Conservation (phyloP, 73 alveolate species). For the Blepharisma stoltei region DNA sequence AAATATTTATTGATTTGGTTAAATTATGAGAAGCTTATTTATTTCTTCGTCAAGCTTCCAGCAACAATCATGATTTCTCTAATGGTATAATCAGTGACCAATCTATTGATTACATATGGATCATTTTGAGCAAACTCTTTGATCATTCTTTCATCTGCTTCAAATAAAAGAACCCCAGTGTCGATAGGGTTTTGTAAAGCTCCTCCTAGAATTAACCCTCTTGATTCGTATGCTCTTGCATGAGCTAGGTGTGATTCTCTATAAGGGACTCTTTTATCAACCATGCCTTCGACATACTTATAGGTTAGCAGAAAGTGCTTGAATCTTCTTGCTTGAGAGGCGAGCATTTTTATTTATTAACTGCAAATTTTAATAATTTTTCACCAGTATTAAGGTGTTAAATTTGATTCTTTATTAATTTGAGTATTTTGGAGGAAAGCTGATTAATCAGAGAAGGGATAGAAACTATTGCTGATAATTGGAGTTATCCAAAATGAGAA, state of each 20-base stretch:
- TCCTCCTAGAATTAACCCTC: conserved; percentile 28
- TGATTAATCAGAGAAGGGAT: too few species aligned
- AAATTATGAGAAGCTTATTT: not conserved
- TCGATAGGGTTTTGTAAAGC: conserved; percentile 30
- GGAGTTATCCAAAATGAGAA: too few species aligned
- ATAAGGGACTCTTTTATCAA: conserved; percentile 26
- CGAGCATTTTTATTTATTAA: too few species aligned
- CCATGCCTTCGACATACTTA: conserved; percentile 28
- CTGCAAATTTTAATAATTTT: too few species aligned
- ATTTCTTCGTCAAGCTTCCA: conserved; percentile 15
- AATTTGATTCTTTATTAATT: too few species aligned
- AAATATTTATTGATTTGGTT: too few species aligned
- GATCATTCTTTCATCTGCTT: conserved; percentile 15
- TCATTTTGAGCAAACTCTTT: conserved; percentile 19
- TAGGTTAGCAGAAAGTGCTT: conserved; percentile 25
- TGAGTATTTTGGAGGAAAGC: too few species aligned
- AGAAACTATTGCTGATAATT: too few species aligned
- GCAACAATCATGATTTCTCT: conserved; percentile 8
- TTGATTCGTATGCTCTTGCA: conserved; percentile 6
- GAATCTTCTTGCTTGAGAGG: not conserved
- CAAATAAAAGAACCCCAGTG: conserved; percentile 15
- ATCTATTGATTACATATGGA: conserved; percentile 19
- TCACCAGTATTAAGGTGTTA: too few species aligned
- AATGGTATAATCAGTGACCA: conserved; percentile 18
- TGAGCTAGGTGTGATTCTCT: conserved; percentile 18